Base-by-base conservation (phyloP, 768 basidiomycete genomes). In the Boletus coccyginus region DNA sequence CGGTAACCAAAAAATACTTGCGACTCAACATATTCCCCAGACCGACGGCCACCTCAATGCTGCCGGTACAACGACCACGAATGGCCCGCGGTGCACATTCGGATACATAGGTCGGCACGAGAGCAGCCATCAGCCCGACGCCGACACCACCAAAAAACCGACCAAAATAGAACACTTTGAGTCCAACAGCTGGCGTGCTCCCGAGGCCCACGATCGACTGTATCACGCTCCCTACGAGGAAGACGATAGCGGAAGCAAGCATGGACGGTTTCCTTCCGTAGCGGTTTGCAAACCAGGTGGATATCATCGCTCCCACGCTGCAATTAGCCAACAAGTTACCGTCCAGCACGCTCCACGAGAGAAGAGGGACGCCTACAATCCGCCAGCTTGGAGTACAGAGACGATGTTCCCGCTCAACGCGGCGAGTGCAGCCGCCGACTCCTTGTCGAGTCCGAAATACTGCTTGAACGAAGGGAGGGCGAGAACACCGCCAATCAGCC, bases 81-180 rank as follows among this genome's bases (percentile, higher is more conserved):
- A 77, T 74, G 17, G 66, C 42, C 50, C 66, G 64, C 10, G 76
- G 76, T 4, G 71, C 69, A 52, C 67, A 74, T 63, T 77, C 75
- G 3, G 74, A 70, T 3, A 75, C 67, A 27, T 76, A 76, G 0
- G 71, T 66, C 2, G 76, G 75, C 21, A 73, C 70, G 21, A 76
- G 46, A 0, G 72, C 73, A 3, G 69, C 62, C 60, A 73, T 67
- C 36, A 74, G 42, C 29, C 79, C 77, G 7, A 80, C 71, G 3
- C 81, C 81, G 35, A 82, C 65, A 17, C 81, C 83, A 7, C 75
- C 70, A 0, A 84, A 59, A 71, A 81, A 81, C 10, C 80, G 75
- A 48, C 69, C 61, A 46, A 73, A 63, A 52, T 67, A 74, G 10
- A 74, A 58, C 3, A 74, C 17, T 21, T 68, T 45, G n/a, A 74